Conservation (phyloP, 2,329 filamentous ascomycete genomes). For the Cadophora sp. region DNA sequence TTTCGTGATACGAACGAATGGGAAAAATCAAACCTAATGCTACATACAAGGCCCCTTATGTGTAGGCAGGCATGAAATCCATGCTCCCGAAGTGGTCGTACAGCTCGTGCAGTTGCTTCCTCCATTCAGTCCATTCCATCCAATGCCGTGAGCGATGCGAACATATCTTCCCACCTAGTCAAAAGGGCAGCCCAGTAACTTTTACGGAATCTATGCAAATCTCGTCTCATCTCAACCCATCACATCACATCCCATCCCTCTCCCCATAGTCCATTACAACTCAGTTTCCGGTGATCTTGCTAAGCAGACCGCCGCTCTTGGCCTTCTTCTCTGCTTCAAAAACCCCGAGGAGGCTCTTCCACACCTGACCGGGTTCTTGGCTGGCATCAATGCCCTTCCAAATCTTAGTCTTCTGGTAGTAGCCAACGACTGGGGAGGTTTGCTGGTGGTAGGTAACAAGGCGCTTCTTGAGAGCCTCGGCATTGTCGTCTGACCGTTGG, state of each 20-base stretch:
- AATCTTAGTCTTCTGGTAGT: slow-evolving; percentile 98
- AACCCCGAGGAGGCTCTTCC: slow-evolving; percentile 88
- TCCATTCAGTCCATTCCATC: slow-evolving; percentile 17
- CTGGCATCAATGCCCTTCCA: slow-evolving; percentile 96
- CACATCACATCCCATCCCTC: not conserved
- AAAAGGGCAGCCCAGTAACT: slow-evolving; percentile 32
- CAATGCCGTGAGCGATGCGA: slow-evolving; percentile 29
- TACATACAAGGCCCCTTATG: slow-evolving; percentile 38
- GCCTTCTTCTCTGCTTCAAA: slow-evolving; percentile 69
- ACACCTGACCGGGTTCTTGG: slow-evolving; percentile 94
- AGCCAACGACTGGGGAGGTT: slow-evolving; percentile 89
- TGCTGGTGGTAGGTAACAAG: slow-evolving; percentile 92
- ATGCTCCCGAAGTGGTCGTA: slow-evolving; percentile 39
- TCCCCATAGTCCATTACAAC: slow-evolving; percentile 12
- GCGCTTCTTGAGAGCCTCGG: slow-evolving; percentile 93
- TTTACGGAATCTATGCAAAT: slow-evolving; percentile 42
- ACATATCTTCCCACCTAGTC: slow-evolving; percentile 34
- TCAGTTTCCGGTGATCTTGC: slow-evolving; percentile 44
- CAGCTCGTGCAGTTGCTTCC: slow-evolving; percentile 34
- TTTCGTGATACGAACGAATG: slow-evolving; percentile 23
- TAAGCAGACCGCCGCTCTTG: slow-evolving; percentile 40
- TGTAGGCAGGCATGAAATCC: slow-evolving; percentile 33
- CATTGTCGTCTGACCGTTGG: slow-evolving; percentile 97
- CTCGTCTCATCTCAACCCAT: slow-evolving; percentile 20
- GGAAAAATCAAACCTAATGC: slow-evolving; percentile 33